A percentile compares a stretch with the other conserved stretches of the same genome.
Conservation (phyloP, 176 grass and related monocot genomes). For the Echinochloa phyllopogon region DNA sequence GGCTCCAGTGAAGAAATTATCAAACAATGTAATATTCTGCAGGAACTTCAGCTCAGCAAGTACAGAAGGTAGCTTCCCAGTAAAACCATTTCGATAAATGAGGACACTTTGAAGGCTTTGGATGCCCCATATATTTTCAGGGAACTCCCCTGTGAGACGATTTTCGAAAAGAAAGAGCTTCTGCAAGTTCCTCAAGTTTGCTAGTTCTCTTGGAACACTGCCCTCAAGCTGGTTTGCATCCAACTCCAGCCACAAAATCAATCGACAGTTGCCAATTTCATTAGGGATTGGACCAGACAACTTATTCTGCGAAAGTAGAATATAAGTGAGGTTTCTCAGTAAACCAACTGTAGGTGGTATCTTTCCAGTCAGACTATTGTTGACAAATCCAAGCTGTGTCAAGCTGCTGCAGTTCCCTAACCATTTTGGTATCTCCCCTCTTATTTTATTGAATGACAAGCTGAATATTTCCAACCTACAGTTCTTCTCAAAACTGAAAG, state of each 20-base stretch:
- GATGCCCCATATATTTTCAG: slow-evolving; percentile 62
- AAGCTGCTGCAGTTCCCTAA: slow-evolving; percentile 69
- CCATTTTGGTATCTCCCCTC: slow-evolving; percentile 57
- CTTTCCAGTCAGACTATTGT: slow-evolving; percentile 59
- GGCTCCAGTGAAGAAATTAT: slow-evolving; percentile 65
- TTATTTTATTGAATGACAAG: slow-evolving; percentile 63
- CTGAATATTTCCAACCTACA: slow-evolving; percentile 63
- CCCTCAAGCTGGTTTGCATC: slow-evolving; percentile 63
- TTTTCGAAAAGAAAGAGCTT: slow-evolving; percentile 52
- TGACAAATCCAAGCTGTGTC: slow-evolving; percentile 37
- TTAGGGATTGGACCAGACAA: slow-evolving; percentile 69
- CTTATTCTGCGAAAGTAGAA: slow-evolving; percentile 68
- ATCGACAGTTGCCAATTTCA: slow-evolving; percentile 58
- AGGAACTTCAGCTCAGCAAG: slow-evolving; percentile 56
- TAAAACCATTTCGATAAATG: slow-evolving; percentile 51
- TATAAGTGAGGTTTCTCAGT: slow-evolving; percentile 56
- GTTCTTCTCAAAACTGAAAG: slow-evolving; percentile 48
- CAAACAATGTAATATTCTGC: slow-evolving; percentile 48
- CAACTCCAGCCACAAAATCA: slow-evolving; percentile 49
- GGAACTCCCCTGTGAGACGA: slow-evolving; percentile 58
- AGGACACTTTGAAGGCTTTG: slow-evolving; percentile 50
- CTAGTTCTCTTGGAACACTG: slow-evolving; percentile 54
- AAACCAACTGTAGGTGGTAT: slow-evolving; percentile 61
- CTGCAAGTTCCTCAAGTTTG: slow-evolving; percentile 49
- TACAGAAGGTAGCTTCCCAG: slow-evolving; percentile 52